phyloP scores from a whole-genome alignment of 2,329 filamentous ascomycete genomes.

The Byssoonygena ceratinophila region DNA sequence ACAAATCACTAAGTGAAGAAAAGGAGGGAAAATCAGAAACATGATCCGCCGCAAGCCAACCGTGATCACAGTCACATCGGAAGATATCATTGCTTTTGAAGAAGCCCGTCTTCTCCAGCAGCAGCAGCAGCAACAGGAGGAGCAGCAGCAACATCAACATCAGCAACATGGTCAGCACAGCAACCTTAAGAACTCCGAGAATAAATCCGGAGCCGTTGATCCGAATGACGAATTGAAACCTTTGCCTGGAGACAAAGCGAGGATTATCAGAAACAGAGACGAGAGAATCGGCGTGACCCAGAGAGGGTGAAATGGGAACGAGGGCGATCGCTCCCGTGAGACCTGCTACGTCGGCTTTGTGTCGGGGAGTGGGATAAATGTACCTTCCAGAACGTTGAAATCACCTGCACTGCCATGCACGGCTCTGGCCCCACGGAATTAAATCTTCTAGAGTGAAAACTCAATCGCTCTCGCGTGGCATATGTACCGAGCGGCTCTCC shows the following conservation, averaged over 20 bases:
- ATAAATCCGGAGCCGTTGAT: slow-evolving; percentile 27
- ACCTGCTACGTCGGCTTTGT: too few relatives aligned
- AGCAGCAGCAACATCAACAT: slow-evolving; percentile 15
- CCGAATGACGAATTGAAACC: slow-evolving; percentile 43
- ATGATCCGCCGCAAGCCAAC: slow-evolving; percentile 45
- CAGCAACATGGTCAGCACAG: slow-evolving; percentile 16
- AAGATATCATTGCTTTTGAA: slow-evolving; percentile 41
- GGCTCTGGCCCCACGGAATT: too few relatives aligned
- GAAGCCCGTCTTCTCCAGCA: slow-evolving; percentile 28
- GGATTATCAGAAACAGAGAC: slow-evolving; percentile 38
- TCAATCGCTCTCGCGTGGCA: too few relatives aligned
- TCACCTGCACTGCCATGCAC: too few relatives aligned
- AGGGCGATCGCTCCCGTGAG: neutral
- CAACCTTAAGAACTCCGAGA: neutral
- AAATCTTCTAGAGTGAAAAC: too few relatives aligned
- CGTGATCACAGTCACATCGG: slow-evolving; percentile 40
- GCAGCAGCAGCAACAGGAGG: slow-evolving; percentile 17
- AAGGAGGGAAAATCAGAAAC: slow-evolving; percentile 8
- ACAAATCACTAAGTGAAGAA: neutral
- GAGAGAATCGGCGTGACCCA: slow-evolving; percentile 35
- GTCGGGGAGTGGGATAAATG: too few relatives aligned
- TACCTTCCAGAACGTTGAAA: too few relatives aligned
- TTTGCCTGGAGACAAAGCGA: slow-evolving; percentile 40
- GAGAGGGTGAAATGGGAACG: neutral
- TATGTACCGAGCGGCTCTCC: too few relatives aligned